Conservation (phyloP, 169 alveolate genomes). For the Eimeria nieschulzi region DNA sequence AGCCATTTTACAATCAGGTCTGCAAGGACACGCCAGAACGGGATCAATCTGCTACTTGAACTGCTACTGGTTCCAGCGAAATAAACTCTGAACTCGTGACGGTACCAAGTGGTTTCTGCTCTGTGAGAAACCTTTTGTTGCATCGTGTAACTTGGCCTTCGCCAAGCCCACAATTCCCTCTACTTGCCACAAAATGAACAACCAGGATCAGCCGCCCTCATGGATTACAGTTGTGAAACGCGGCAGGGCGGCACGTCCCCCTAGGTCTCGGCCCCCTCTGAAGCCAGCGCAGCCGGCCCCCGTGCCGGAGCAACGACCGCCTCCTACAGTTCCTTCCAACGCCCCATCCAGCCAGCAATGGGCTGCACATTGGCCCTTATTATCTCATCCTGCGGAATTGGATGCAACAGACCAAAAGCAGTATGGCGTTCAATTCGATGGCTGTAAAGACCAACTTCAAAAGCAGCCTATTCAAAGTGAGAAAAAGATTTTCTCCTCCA, state of each 20-base stretch:
- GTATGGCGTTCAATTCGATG: background rate
- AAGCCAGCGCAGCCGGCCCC: slow-evolving; percentile 9
- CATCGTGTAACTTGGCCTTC: too few species aligned
- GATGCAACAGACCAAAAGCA: background rate
- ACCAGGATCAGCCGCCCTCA: background rate
- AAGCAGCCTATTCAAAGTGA: background rate
- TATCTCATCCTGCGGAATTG: background rate
- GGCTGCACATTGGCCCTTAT: slow-evolving; percentile 23
- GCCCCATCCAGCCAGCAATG: slow-evolving; percentile 45
- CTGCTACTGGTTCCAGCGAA: too few species aligned
- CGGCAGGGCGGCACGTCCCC: background rate
- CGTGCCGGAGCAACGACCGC: background rate
- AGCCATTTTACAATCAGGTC: too few species aligned
- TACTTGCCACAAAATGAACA: background rate
- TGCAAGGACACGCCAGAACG: too few species aligned
- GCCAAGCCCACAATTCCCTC: too few species aligned
- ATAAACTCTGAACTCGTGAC: too few species aligned
- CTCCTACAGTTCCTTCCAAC: slow-evolving; percentile 29
- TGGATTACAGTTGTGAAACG: slow-evolving; percentile 49
- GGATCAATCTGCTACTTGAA: too few species aligned
- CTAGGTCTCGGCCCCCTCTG: background rate
- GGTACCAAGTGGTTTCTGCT: too few species aligned
- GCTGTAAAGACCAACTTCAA: background rate
- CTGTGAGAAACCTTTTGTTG: too few species aligned
- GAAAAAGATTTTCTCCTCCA: background rate